Base-by-base conservation (phyloP, 2,329 filamentous ascomycete species). In the Alternaria sp. region DNA sequence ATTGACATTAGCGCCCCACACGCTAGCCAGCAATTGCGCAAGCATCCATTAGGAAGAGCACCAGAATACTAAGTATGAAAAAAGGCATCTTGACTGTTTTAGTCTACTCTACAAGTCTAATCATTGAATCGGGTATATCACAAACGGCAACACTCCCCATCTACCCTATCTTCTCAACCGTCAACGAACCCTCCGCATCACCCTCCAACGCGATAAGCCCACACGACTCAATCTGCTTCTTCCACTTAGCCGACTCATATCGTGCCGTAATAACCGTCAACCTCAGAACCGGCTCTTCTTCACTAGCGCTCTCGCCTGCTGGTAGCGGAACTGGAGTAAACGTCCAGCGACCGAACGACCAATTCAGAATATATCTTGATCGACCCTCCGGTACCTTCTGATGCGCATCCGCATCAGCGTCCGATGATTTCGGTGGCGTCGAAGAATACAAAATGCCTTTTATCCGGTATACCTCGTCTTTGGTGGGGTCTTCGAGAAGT, bases 281-380 rank as follows among this genome's bases (percentile, higher is more conserved):
- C 57, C 91, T 85, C 68, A 93, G 78, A 15, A 85, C 80, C 1
- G 84, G 79, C 50, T 90, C 82, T 36, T 83, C 80, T 72, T 86
- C 86, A 36, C 68, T 68, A 2, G 67, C 58, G 6, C 64, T 56
- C 1, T 74, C 75, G 2, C 66, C 65, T 5, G 73, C 68, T 1
- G 78, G 72, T 8, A 89, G 68, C 1, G 79, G 70, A 5, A 89
- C 82, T 6, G 87, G 85, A 2, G 93, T 96, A 75, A 95, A 97
- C 0, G 89, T 97, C 95, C 96, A 99, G 28, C 96, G 87, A 1
- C 93, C 93, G 81, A 99, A 99, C 0, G 96, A 96, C 96, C 96
- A 99, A 79, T 99, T 99, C 63, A 99, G 86, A 47, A 99, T 97
- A 77, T 96, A 97, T 59, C 92, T 85, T 15, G 80, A 79, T 19